Evolutionary conservation across 176 grass and related monocot genomes (phyloP), one percentile per base, ranked within the genome.

Genomic region (Triticum urartu): DNA sequence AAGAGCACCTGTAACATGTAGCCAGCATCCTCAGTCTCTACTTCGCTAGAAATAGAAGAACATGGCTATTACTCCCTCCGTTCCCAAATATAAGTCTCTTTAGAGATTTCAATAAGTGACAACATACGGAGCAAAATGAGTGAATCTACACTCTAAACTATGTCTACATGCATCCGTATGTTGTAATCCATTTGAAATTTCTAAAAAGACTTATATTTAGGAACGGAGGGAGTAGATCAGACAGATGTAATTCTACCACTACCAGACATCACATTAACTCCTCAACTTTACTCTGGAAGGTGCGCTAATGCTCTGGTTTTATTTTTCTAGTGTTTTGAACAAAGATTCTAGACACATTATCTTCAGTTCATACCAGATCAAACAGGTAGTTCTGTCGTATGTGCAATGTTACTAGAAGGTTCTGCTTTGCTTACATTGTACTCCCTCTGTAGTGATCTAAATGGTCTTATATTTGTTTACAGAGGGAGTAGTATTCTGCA

Each of bases 1-100:
- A 98, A 98, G 47, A 98, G 86, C 70, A 98, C 94, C 97, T 98
- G 86, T 88, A 48, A 80, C 63, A 81, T 92, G 63, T 84, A 77
- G 42, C 79, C 74, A 82, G 18, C 36, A 10, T 73, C 43, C 8
- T 42, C 56, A 22, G 62, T 83, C 45, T 21, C 12, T 88, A 58
- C 36, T 76, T 69, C 10, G 33, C 76, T 26, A 74, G 26, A 79
- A 86, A 84, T 54, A 59, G 64, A 67, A 74, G 12, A 56, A 56
- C 59, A 90, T 68, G 22, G 22, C 48, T 79, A 58, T 56, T 72
- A 30, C 28, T 30, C 28, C 28, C 28, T 30, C 28, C 28, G 28
- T 30, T 30, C 28, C 28, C 28, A 30, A 30, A 30, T 30, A 30
- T 30, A 30, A 30, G 28, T 30, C 28, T 30, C 28, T 30, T 30